A percentile compares a stretch with the other conserved stretches of the same genome.
These are phyloP conservation scores for Neostapfia colusana DNA, from an alignment of 176 grass and related monocot species.

Conservation along the genomic window DNA sequence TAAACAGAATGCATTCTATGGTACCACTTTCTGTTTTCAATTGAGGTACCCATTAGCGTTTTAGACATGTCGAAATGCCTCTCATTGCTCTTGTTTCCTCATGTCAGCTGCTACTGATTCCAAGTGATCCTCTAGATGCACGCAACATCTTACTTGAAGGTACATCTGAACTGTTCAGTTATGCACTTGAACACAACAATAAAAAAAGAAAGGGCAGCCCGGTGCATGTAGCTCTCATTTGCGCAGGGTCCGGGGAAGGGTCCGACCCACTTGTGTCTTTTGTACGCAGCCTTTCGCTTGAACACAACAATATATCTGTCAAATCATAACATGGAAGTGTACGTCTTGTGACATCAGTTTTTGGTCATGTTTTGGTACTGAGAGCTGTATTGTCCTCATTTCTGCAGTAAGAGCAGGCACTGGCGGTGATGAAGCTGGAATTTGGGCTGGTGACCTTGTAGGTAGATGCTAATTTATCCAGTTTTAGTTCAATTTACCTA, in stretches of 20 bases:
- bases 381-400: slow-evolving; percentile 35
- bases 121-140: slow-evolving; percentile 80
- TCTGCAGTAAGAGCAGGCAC: slow-evolving; percentile 92
- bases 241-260: no score
- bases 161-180: slow-evolving; percentile 41
- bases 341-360: not conserved
- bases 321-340: not conserved
- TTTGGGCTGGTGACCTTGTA: slow-evolving; percentile 99
- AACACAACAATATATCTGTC: not conserved
- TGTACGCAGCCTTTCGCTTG: no score
- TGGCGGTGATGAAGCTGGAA: slow-evolving; percentile 92
- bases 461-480: slow-evolving; percentile 69
- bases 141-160: slow-evolving; percentile 99
- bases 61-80: slow-evolving; percentile 16
- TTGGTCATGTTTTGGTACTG: slow-evolving; percentile 11
- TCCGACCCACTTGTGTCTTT: no score
- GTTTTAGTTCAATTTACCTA: slow-evolving; percentile 38
- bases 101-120: slow-evolving; percentile 76
- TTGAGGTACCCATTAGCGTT: not conserved
- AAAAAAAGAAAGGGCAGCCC: no score
- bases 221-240: no score
- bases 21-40: not conserved
- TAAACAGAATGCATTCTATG: not conserved
- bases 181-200: not conserved
- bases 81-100: slow-evolving; percentile 30